Evolutionary conservation across 129 eudicot species (phyloP), one percentile per base, ranked within the genome.

Genomic region (Rutidosis leptorrhynchoides): DNA sequence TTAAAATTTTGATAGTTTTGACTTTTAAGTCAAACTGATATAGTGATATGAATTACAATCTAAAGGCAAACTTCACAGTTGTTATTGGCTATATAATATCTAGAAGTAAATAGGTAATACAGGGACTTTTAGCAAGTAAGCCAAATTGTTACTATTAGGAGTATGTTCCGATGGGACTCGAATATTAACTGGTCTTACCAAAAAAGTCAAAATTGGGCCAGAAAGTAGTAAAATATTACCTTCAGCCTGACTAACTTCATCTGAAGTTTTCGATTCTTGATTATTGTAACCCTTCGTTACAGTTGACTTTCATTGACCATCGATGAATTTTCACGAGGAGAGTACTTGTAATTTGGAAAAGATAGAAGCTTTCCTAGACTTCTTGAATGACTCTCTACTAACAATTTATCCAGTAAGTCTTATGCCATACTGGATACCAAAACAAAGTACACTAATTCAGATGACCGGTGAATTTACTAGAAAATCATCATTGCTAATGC

Each of bases 361-460:
- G 88, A 80, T 6, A 89, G 86, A 46, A 94, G 86, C 65, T 83
- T 77, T 46, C 97, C 99, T 45, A 94, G 79, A 35, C 95, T 69
- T 82, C 83, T 82, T 7, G 93, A 82, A 49, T 72, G 67, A 53
- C 71, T 74, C 62, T 75, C 76, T 6, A 69, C 64, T n/a, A n/a
- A n/a, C n/a, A n/a, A n/a, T n/a, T n/a, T n/a, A n/a, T n/a, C n/a
- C n/a, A n/a, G n/a, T n/a, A n/a, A n/a, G n/a, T n/a, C n/a, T n/a
- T n/a, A n/a, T n/a, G n/a, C n/a, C n/a, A n/a, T n/a, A n/a, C n/a
- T n/a, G n/a, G n/a, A n/a, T n/a, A n/a, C n/a, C n/a, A n/a, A n/a
- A n/a, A n/a, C n/a, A n/a, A n/a, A n/a, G n/a, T n/a, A n/a, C n/a
- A n/a, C n/a, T n/a, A n/a, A n/a, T n/a, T n/a, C n/a, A n/a, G n/a